A percentile compares a stretch with the other conserved stretches of the same genome.
These are phyloP conservation scores for Medicago ruthenica DNA, from an alignment of 306 rosid species.

Conservation along the genomic window DNA sequence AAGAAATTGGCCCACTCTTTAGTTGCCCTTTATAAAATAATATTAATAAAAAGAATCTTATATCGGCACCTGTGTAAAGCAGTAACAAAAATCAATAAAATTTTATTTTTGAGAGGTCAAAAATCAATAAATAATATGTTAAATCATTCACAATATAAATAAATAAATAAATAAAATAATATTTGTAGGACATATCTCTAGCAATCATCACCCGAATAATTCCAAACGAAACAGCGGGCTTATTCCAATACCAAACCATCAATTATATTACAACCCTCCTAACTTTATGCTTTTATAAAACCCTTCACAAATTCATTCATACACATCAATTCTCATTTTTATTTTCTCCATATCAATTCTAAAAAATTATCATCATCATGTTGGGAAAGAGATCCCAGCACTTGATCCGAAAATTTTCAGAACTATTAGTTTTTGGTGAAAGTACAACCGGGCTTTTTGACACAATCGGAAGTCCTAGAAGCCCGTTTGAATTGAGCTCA, in stretches of 20 bases:
- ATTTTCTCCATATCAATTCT: not conserved
- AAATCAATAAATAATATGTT: not conserved
- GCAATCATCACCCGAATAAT: constrained; percentile 59
- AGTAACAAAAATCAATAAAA: not conserved
- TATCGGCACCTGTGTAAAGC: not conserved
- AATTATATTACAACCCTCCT: constrained; percentile 35
- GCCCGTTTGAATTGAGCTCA: constrained; percentile 63
- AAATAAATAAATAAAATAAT: constrained; percentile 2
- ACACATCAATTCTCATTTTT: not conserved
- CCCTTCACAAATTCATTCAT: constrained; percentile 7
- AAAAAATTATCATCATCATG: constrained; percentile 36
- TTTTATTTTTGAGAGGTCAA: not conserved
- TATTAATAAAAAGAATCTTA: not conserved
- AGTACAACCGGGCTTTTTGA: constrained; percentile 51
- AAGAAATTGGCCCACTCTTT: constrained; percentile 38
- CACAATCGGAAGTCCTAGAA: constrained; percentile 60
- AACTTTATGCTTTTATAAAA: constrained; percentile 33
- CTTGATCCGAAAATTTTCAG: constrained; percentile 72
- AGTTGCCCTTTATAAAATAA: constrained; percentile 24
- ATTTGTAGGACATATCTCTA: constrained; percentile 40
- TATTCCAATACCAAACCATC: constrained; percentile 60
- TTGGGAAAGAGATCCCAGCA: constrained; percentile 63
- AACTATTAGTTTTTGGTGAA: constrained; percentile 62
- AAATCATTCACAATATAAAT: not conserved
- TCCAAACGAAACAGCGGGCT: constrained; percentile 79